Base-by-base conservation (phyloP, 2,329 filamentous ascomycete genomes). In the Colletotrichum euphorbiae region DNA sequence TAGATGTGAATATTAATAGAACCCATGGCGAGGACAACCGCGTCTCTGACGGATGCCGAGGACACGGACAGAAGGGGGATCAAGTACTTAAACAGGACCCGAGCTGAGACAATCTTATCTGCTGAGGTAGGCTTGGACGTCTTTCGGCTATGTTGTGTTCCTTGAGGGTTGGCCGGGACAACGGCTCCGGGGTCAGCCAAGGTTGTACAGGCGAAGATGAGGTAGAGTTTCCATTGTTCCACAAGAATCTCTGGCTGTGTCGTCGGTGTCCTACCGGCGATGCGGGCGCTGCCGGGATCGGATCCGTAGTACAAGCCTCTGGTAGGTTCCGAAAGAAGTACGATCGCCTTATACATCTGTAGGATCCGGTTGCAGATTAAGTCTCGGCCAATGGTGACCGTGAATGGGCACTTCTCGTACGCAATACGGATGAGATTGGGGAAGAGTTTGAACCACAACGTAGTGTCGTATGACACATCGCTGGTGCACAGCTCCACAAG, bases 401-500 rank as follows among this genome's bases (percentile, higher is more conserved):
- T 94, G 74, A 97, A 94, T 0, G 93, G 93, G 74, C 95, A 99
- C 67, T 91, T 91, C 72, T 98, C 93, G 75, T 93, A 97, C 67
- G 94, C 93, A 72, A 97, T 91, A 11, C 93, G 89, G 64, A 99
- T 92, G 36, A 99, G 85, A 74, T 98, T 98, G 3, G 96, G 97
- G 74, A 99, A 99, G 17, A 98, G 91, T 76, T 98, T 99, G 81
- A 96, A 97, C 96, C 96, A 99, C 12, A 99, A 82, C 0, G 94
- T 97, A 3, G 93, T 91, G 76, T 99, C 96, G 74, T 98, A 98
- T 0, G 94, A 93, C 28, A 96, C 90, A 73, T 98, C 96, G 79
- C 96, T 98, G 73, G 93, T 95, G 79, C 96, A 98, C 24, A 99
- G 87, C 76, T 98, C 95, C 38, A 98, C 92, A 17, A 99, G 82